Percentiles rank a stretch among this genome's conserved stretches.
phyloP scores from a whole-genome alignment of 768 basidiomycete genomes.

The Austroboletus festivus region DNA sequence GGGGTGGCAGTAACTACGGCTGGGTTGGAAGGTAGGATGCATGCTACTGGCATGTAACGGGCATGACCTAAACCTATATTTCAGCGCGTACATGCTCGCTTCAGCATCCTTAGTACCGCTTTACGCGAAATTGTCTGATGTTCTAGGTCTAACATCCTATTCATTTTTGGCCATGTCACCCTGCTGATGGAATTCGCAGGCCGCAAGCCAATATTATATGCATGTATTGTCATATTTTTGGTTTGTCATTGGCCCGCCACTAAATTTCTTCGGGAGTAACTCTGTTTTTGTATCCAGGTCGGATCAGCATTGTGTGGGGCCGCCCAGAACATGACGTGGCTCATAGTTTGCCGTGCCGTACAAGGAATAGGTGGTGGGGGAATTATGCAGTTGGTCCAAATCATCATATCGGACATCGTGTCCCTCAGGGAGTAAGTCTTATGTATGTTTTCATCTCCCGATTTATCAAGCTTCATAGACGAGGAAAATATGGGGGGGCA shows the following conservation, averaged over 20 bases:
- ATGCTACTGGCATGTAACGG: neutral
- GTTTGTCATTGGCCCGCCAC: no score
- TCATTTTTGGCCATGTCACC: no score
- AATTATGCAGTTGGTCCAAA: neutral
- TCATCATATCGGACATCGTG: neutral
- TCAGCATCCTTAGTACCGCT: neutral
- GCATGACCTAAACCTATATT: no score
- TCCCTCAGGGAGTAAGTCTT: neutral
- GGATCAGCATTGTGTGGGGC: neutral
- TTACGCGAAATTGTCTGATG: neutral
- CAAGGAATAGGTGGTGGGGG: neutral
- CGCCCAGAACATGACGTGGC: neutral
- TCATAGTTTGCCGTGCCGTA: neutral
- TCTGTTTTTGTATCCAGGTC: neutral
- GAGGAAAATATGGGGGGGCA: slow-evolving; percentile 29
- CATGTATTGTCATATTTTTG: no score
- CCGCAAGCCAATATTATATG: no score
- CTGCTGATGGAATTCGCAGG: no score
- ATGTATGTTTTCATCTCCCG: neutral
- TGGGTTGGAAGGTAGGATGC: neutral
- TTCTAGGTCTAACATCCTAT: no score
- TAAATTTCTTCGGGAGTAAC: neutral
- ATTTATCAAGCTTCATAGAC: neutral
- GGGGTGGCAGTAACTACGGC: neutral
- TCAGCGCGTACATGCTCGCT: neutral